Evolutionary conservation across 139 green algal genomes (phyloP), one percentile per base, ranked within the genome.

Genomic region (Chlorella sp.): DNA sequence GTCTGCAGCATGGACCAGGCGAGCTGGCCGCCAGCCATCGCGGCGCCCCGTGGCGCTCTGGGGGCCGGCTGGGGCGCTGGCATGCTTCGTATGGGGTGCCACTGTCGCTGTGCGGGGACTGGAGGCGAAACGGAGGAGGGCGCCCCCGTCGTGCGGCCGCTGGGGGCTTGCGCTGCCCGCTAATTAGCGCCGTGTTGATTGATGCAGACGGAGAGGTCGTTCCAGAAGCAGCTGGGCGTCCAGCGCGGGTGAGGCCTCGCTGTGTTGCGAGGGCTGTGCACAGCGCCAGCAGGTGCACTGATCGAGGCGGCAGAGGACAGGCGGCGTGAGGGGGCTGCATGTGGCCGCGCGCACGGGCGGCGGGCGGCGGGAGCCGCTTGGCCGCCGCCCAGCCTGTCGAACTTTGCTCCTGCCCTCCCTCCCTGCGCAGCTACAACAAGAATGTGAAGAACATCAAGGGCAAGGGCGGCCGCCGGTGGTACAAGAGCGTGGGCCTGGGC

Each of bases 401-500:
- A 31, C 21, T 33, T n/a, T n/a, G n/a, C n/a, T n/a, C 35, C 36
- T 8, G 15, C 61, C 60, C 17, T 50, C 4, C 7, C 33, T 14
- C 12, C 64, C 42, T 66, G 60, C 42, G 66, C 77, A 91, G 84
- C 41, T 91, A 91, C 86, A 87, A 87, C 51, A 96, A 95, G 87
- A 40, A 58, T 43, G 79, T 53, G 59, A 90, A 87, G 48, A 94
- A 90, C 78, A 88, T 83, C 29, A 93, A 94, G 51, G 95, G 95
- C 74, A 97, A 98, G 87, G 79, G 64, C 64, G 94, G 94, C 60
- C 82, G 85, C 71, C 86, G 96, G 50, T 99, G 86, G 85, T 97
- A 90, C 81, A 98, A 97, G 92, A 95, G 93, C 77, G 88, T 99
- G 29, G 96, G 96, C 69, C 90, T 99, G 38, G 94, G 95, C 77